Evolutionary conservation across 805 yeast genomes (phyloP).

Genomic region (Metschnikowia aberdeeniae): DNA sequence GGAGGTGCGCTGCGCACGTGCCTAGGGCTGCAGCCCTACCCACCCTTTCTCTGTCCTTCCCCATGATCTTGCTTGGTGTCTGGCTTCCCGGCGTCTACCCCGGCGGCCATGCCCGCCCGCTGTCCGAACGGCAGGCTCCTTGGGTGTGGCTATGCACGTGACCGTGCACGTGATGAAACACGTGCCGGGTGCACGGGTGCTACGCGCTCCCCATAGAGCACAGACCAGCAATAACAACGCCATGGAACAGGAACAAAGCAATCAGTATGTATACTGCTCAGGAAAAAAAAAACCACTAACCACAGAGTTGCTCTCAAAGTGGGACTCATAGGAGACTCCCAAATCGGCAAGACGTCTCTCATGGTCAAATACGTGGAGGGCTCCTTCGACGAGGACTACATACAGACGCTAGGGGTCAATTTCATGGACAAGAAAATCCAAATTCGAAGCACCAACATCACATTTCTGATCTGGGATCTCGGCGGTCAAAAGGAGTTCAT

Average conservation of each 20-base stretch:
- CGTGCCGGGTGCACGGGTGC: conserved; percentile 3
- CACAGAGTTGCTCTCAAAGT: conserved; percentile 68
- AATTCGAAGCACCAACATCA: conserved; percentile 79
- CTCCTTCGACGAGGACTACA: conserved; percentile 83
- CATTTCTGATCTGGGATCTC: conserved; percentile 90
- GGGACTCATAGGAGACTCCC: conserved; percentile 93
- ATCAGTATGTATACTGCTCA: conserved; percentile 29
- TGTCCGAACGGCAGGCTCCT: too few relatives aligned
- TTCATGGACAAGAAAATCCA: conserved; percentile 88
- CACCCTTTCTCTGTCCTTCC: too few relatives aligned
- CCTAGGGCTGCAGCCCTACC: conserved; percentile 2
- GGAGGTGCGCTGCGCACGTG: background rate
- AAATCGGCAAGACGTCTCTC: conserved; percentile 90
- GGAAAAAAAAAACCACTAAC: conserved; percentile 14
- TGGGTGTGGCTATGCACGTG: too few relatives aligned
- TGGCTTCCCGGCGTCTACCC: too few relatives aligned
- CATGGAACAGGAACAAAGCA: conserved; percentile 26
- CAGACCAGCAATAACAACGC: conserved; percentile 4
- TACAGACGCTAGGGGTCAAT: conserved; percentile 92
- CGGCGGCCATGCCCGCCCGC: too few relatives aligned
- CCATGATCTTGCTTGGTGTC: too few relatives aligned
- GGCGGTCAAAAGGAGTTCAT: conserved; percentile 96
- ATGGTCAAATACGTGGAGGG: conserved; percentile 98
- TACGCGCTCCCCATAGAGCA: background rate
- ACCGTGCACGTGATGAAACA: background rate